These are phyloP conservation scores for Hylodesmum podocarpum DNA, from an alignment of 306 rosid genomes.

Conservation along the genomic window DNA sequence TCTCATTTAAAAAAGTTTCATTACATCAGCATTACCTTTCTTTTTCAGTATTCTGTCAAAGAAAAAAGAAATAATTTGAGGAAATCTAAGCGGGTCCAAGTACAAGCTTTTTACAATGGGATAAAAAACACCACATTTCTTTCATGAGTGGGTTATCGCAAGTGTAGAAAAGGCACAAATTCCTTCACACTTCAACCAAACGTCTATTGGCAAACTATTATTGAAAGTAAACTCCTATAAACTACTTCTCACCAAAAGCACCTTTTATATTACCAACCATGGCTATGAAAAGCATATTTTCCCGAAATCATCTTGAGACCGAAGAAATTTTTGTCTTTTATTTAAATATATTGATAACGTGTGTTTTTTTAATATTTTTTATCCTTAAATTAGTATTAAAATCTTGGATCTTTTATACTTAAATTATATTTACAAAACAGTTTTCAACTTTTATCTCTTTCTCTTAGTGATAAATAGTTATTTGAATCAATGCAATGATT, in stretches of 20 bases:
- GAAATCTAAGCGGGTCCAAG: conserved; percentile 36
- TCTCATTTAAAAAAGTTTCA: background rate
- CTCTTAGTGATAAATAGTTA: no score
- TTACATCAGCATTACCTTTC: background rate
- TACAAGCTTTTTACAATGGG: conserved; percentile 36
- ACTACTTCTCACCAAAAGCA: conserved; percentile 7
- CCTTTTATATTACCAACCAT: conserved; percentile 11
- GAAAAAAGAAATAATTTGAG: background rate
- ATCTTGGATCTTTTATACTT: no score
- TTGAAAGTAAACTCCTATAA: conserved; percentile 1
- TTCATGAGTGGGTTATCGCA: conserved; percentile 46
- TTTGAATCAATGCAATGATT: no score
- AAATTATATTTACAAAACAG: no score
- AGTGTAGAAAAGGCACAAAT: conserved; percentile 41
- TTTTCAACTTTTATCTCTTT: no score
- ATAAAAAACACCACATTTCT: conserved; percentile 32
- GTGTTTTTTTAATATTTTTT: no score
- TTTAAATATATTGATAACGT: no score
- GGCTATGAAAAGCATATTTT: conserved; percentile 47
- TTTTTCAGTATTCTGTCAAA: background rate
- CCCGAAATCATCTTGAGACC: conserved; percentile 6
- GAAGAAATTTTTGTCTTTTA: no score
- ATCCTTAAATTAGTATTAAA: no score
- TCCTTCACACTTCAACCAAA: conserved; percentile 32
- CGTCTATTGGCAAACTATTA: background rate